These are phyloP conservation scores for Amphirosellinia nigrospora DNA, from an alignment of 495 filamentous ascomycete species.

Conservation along the genomic window DNA sequence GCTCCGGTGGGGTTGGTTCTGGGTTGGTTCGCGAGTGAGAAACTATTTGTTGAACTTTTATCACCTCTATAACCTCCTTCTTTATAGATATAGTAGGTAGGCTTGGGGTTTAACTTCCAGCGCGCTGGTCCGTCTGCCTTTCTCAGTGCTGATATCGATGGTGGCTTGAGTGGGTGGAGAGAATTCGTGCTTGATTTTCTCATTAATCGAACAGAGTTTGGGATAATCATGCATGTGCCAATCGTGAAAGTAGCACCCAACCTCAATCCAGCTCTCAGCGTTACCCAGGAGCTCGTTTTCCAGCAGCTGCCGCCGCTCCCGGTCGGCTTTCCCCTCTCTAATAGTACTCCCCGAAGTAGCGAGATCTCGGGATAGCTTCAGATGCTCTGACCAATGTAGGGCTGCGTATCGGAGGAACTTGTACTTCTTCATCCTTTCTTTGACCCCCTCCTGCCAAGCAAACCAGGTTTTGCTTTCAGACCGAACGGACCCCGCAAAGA, in stretches of 20 bases:
- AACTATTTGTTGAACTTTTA: too few species aligned
- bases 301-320: neutral
- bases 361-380: neutral
- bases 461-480: neutral
- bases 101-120: too few species aligned
- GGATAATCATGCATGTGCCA: neutral
- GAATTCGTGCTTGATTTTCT: neutral
- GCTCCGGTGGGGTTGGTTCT: too few species aligned
- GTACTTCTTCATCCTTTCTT: neutral
- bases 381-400: neutral
- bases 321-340: neutral
- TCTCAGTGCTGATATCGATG: too few species aligned
- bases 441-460: neutral
- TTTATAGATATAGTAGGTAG: too few species aligned
- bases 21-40: too few species aligned
- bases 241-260: neutral
- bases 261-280: neutral
- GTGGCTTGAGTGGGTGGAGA: too few species aligned
- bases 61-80: too few species aligned
- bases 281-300: neutral
- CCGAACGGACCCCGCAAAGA: neutral
- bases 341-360: neutral
- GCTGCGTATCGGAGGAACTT: neutral
- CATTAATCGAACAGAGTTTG: neutral
- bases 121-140: too few species aligned